Evolutionary conservation across 805 yeast genomes (phyloP).

Genomic region (Yarrowia sp.): DNA sequence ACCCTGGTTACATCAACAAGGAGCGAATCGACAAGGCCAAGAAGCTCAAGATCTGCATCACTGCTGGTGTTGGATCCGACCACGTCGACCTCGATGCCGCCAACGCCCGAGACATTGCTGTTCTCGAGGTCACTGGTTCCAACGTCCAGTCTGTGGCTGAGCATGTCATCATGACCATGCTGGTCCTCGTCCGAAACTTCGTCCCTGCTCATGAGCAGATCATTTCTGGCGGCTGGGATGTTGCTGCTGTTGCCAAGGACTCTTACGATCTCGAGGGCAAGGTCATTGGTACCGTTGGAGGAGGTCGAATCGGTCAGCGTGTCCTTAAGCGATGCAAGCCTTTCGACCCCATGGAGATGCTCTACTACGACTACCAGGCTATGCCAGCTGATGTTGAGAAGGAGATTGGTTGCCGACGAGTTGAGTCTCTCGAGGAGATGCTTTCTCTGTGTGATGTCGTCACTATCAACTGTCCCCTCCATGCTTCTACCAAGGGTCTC

Average conservation of each 20-base stretch:
- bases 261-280: slow-evolving; percentile 74
- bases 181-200: slow-evolving; percentile 69
- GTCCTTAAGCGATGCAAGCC: slow-evolving; percentile 69
- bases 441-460: slow-evolving; percentile 44
- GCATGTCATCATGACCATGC: slow-evolving; percentile 71
- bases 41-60: slow-evolving; percentile 60
- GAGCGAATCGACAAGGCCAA: slow-evolving; percentile 65
- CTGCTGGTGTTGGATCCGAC: slow-evolving; percentile 82
- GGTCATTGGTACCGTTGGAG: slow-evolving; percentile 73
- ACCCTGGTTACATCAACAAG: slow-evolving; percentile 67
- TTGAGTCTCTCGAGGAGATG: slow-evolving; percentile 43
- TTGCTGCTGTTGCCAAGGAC: slow-evolving; percentile 71
- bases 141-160: slow-evolving; percentile 80
- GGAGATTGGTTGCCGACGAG: slow-evolving; percentile 53
- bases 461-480: slow-evolving; percentile 52
- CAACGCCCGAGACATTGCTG: slow-evolving; percentile 59
- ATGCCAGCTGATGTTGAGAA: slow-evolving; percentile 47
- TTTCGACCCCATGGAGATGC: slow-evolving; percentile 69
- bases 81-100: slow-evolving; percentile 67
- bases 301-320: slow-evolving; percentile 77
- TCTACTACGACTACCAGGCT: slow-evolving; percentile 73
- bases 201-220: slow-evolving; percentile 76
- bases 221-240: slow-evolving; percentile 63
- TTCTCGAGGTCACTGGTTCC: slow-evolving; percentile 77
- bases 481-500: slow-evolving; percentile 50